phyloP scores from a whole-genome alignment of 192 early-diverging fungal species.

The Coemansia sp. region DNA sequence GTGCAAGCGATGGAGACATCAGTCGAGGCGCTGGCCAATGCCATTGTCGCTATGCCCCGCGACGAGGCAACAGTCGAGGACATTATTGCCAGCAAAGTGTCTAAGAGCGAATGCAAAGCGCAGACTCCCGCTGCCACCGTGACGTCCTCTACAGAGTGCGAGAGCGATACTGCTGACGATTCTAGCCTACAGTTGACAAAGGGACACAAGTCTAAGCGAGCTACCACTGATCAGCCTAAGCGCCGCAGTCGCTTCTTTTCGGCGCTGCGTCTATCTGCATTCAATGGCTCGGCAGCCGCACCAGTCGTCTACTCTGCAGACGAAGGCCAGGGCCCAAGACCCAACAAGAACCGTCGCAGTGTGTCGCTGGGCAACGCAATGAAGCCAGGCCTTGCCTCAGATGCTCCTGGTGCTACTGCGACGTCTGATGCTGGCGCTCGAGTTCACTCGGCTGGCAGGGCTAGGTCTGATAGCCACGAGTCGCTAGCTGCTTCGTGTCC shows the following conservation, averaged over 20 bases:
- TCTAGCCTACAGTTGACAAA: background rate
- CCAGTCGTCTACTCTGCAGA: background rate
- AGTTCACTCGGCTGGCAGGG: background rate
- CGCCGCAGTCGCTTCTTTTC: constrained; percentile 48
- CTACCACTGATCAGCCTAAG: constrained; percentile 18
- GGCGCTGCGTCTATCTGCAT: constrained; percentile 27
- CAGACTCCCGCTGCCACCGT: background rate
- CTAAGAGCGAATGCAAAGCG: constrained; percentile 9
- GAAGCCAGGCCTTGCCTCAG: background rate
- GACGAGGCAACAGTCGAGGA: constrained; percentile 43
- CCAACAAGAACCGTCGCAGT: constrained; percentile 29
- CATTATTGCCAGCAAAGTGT: constrained; percentile 43
- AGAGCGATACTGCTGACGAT: background rate
- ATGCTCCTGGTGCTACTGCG: background rate
- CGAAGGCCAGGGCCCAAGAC: background rate
- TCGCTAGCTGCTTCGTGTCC: constrained; percentile 39
- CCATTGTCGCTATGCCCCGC: constrained; percentile 31
- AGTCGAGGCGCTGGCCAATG: constrained; percentile 35
- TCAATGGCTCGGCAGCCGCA: constrained; percentile 5
- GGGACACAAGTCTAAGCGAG: background rate
- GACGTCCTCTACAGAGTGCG: background rate
- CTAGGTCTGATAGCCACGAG: constrained; percentile 19
- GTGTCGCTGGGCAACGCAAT: constrained; percentile 38
- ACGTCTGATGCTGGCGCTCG: background rate
- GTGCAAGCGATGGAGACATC: constrained; percentile 50